Percentiles rank a stretch among this genome's conserved stretches.
phyloP scores from a whole-genome alignment of 768 basidiomycete species.

The Mycena epipterygia region DNA sequence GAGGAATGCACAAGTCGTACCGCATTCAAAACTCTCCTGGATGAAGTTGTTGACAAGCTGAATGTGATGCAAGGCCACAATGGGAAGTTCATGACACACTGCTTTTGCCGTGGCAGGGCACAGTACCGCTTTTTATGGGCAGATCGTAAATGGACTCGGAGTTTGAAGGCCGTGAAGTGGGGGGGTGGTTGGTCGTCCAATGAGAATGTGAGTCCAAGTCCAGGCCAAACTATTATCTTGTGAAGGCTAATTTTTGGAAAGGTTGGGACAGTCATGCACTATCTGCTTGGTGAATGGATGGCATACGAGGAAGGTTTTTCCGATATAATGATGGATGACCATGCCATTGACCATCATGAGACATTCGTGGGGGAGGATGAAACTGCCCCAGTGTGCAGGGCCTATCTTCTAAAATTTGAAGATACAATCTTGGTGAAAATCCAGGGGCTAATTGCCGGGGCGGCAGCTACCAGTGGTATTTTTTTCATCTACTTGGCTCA shows the following conservation, averaged over 20 bases:
- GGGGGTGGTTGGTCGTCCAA: slow-evolving; percentile 45
- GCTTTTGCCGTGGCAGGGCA: slow-evolving; percentile 43
- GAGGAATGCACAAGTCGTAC: slow-evolving; percentile 40
- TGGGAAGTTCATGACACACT: slow-evolving; percentile 44
- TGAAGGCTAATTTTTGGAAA: neutral
- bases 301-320: slow-evolving; percentile 45
- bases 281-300: slow-evolving; percentile 45
- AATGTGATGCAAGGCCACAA: slow-evolving; percentile 27
- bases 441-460: neutral
- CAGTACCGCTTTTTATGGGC: slow-evolving; percentile 47
- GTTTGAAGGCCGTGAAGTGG: slow-evolving; percentile 44
- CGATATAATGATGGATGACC: slow-evolving; percentile 39
- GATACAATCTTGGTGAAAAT: neutral
- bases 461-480: neutral
- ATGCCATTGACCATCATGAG: slow-evolving; percentile 35
- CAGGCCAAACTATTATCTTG: neutral
- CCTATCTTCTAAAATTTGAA: slow-evolving; percentile 24
- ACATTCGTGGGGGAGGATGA: slow-evolving; percentile 39
- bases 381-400: slow-evolving; percentile 8
- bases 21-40: slow-evolving; percentile 39
- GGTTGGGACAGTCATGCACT: slow-evolving; percentile 35
- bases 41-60: slow-evolving; percentile 36
- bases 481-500: slow-evolving; percentile 28
- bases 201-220: slow-evolving; percentile 33
- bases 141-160: slow-evolving; percentile 43